Base-by-base conservation (phyloP, 164 flowering plant genomes). In the Chimonanthus salicifolius region DNA sequence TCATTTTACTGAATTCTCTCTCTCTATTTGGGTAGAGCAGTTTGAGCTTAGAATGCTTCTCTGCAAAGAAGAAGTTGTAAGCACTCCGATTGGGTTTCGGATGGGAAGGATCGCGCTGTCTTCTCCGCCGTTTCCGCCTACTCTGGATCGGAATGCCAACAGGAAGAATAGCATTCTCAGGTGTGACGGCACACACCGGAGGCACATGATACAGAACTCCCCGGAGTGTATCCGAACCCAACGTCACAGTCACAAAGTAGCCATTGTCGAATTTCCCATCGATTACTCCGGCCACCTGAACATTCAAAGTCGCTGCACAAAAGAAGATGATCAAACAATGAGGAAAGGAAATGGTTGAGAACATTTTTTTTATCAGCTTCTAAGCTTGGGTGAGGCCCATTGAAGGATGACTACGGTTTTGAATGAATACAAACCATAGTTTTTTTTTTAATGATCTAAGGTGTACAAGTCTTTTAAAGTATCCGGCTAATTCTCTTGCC, bases 1-100 rank as follows among this genome's bases (percentile, higher is more conserved):
- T 92, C 89, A 92, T 92, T 71, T 88, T 90, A 1, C 94, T 89
- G 80, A 89, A 88, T 82, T 91, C 97, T 69, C 94, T 79, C 63
- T 92, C 96, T 74, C 88, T 84, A 2, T 83, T 83, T 1, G 98
- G 97, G 75, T 82, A 85, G 4, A 84, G 80, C 44, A 88, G 67
- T 70, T 94, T 94, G 74, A 94, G 90, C 80, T 72, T 84, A 15
- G 86, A 81, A 76, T 90, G 97, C 71, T 86, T 89, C 33, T 88
- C 93, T 3, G 89, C 82, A 68, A 93, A 93, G 82, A 88, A 93
- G 82, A 91, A 93, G 72, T 91, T 93, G 79, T 93, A 93, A 18
- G 91, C 93, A 73, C 94, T 91, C 67, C 94, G 75, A 71, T 87
- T 88, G 13, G 91, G 89, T 75, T 93, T 93, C 0, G 98, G 98